A percentile compares a stretch with the other conserved stretches of the same genome.
These are phyloP conservation scores for Graphilbum ipis-grandicollis DNA, from an alignment of 2,329 filamentous ascomycete genomes.

Conservation along the genomic window DNA sequence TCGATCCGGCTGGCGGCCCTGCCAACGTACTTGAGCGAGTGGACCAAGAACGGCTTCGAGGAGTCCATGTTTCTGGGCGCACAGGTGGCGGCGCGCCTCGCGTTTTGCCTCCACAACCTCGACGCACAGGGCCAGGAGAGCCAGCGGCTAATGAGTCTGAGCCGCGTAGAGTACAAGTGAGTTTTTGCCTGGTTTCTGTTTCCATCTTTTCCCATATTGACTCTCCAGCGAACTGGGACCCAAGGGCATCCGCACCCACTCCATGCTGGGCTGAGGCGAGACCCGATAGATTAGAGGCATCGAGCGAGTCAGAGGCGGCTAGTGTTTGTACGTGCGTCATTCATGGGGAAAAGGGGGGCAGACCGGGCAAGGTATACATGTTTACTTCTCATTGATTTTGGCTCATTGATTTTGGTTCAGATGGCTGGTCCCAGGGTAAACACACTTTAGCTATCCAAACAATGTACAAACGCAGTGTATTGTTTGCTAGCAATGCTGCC, in stretches of 20 bases:
- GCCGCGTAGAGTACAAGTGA: constrained; percentile 43
- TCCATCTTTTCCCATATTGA: not conserved
- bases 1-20: constrained; percentile 62
- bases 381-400: no score
- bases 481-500: no score
- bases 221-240: constrained; percentile 30
- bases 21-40: constrained; percentile 78
- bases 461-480: no score
- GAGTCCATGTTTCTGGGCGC: constrained; percentile 77
- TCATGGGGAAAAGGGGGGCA: no score
- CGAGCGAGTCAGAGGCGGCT: no score
- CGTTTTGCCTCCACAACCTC: constrained; percentile 41
- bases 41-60: constrained; percentile 66
- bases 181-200: constrained; percentile 11
- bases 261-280: constrained; percentile 35
- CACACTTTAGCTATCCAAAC: no score
- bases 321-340: no score
- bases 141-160: constrained; percentile 38
- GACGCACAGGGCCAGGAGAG: constrained; percentile 32
- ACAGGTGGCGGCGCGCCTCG: constrained; percentile 57
- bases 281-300: no score
- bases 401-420: no score
- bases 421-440: no score
- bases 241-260: constrained; percentile 34
- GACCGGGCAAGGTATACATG: no score